Percentiles rank a stretch among this genome's conserved stretches.
phyloP scores from a whole-genome alignment of 495 filamentous ascomycete genomes.

The Letharia lupina region DNA sequence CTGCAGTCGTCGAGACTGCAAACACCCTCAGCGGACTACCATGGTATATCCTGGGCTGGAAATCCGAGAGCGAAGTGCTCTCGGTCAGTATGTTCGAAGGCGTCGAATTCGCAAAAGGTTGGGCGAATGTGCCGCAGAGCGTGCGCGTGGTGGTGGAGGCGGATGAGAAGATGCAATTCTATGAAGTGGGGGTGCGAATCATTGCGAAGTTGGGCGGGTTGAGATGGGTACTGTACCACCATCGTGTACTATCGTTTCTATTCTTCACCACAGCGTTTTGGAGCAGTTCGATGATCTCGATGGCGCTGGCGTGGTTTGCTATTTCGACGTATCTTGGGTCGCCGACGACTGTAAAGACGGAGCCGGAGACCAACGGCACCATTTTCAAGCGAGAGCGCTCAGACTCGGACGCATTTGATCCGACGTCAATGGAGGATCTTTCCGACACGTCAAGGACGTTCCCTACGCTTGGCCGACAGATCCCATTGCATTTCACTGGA shows the following conservation, averaged over 20 bases:
- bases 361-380: conserved; percentile 1
- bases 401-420: conserved; percentile 27
- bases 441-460: conserved; percentile 47
- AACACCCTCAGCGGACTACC: conserved; percentile 47
- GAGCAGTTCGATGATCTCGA: conserved; percentile 56
- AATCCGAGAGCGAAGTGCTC: conserved; percentile 49
- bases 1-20: conserved; percentile 46
- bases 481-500: conserved; percentile 32
- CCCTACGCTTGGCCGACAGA: conserved; percentile 45
- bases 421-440: conserved; percentile 25
- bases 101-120: conserved; percentile 51
- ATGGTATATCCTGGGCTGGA: conserved; percentile 51
- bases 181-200: conserved; percentile 58
- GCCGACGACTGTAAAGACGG: conserved; percentile 18
- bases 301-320: conserved; percentile 49
- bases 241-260: conserved; percentile 58
- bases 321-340: conserved; percentile 34
- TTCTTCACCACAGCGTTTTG: conserved; percentile 65
- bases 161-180: conserved; percentile 62
- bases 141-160: conserved; percentile 59
- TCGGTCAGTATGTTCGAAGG: conserved; percentile 62
- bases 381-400: conserved; percentile 30
- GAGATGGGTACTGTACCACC: conserved; percentile 78
- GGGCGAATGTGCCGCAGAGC: conserved; percentile 47
- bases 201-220: conserved; percentile 65